Evolutionary conservation across 768 basidiomycete genomes (phyloP).

Genomic region (Mycena kentingensis): DNA sequence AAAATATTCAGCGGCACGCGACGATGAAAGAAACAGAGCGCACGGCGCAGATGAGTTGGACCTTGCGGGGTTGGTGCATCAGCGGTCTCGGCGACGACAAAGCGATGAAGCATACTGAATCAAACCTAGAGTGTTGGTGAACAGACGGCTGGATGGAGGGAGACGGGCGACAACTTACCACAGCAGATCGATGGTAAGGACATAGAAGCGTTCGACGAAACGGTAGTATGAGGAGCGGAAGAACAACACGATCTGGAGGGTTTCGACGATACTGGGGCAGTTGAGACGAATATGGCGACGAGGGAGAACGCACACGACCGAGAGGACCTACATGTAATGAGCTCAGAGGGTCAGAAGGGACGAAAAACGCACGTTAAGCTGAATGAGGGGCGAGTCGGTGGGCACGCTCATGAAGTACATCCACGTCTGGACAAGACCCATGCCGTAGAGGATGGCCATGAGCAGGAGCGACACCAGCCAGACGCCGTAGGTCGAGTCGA

Average conservation of each 20-base stretch:
- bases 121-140: not conserved
- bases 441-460: constrained; percentile 10
- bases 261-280: constrained; percentile 11
- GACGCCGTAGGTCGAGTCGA: constrained; percentile 18
- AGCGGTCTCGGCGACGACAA: too few relatives aligned
- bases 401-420: constrained; percentile 8
- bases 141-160: not conserved
- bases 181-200: constrained; percentile 4
- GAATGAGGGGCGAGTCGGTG: not conserved
- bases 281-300: not conserved
- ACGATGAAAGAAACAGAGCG: too few relatives aligned
- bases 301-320: constrained; percentile 7
- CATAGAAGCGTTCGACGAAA: constrained; percentile 10
- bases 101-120: not conserved
- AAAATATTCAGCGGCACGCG: not conserved
- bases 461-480: constrained; percentile 13
- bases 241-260: constrained; percentile 12
- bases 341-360: not conserved
- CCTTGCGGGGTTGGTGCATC: too few relatives aligned
- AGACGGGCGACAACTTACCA: constrained; percentile 2
- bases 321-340: constrained; percentile 1
- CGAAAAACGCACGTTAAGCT: constrained; percentile 1
- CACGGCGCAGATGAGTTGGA: too few relatives aligned
- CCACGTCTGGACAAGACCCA: constrained; percentile 14
- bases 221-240: constrained; percentile 14